phyloP scores from a whole-genome alignment of 345 rosid species.

The Melaleuca quinquenervia region DNA sequence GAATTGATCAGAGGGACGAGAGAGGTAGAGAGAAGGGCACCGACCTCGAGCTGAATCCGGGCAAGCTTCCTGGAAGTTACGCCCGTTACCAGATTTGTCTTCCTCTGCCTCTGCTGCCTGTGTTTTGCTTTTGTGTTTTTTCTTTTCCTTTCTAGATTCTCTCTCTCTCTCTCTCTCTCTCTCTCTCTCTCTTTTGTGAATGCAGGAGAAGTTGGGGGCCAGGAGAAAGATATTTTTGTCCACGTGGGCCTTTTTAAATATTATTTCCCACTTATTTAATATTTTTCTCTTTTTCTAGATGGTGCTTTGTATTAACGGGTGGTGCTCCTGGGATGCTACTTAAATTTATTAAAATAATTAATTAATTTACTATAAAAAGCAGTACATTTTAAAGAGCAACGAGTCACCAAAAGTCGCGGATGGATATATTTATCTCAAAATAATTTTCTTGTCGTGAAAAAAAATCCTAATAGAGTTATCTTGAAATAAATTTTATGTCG shows the following conservation, averaged over 20 bases:
- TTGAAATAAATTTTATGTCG: neutral
- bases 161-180: too few species aligned
- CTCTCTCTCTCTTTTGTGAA: too few species aligned
- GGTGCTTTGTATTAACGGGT: too few species aligned
- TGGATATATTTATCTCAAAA: neutral
- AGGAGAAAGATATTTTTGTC: neutral
- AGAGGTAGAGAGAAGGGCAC: neutral
- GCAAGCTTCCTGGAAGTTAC: neutral
- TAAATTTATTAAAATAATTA: too few species aligned
- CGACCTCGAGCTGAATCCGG: neutral
- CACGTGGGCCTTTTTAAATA: neutral
- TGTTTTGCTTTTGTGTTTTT: neutral
- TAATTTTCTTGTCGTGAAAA: neutral
- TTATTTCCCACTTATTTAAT: neutral
- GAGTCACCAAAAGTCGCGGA: neutral
- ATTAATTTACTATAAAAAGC: too few species aligned
- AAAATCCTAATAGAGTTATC: neutral
- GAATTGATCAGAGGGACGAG: neutral
- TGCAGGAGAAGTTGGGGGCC: neutral
- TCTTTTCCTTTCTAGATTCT: neutral
- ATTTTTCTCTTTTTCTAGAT: neutral
- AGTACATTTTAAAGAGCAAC: too few species aligned
- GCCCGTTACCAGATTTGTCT: neutral
- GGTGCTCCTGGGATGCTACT: too few species aligned
- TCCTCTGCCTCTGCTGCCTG: neutral